These are phyloP conservation scores for Arxiozyma slooffiae DNA, from an alignment of 1,139 yeast genomes.

Conservation along the genomic window DNA sequence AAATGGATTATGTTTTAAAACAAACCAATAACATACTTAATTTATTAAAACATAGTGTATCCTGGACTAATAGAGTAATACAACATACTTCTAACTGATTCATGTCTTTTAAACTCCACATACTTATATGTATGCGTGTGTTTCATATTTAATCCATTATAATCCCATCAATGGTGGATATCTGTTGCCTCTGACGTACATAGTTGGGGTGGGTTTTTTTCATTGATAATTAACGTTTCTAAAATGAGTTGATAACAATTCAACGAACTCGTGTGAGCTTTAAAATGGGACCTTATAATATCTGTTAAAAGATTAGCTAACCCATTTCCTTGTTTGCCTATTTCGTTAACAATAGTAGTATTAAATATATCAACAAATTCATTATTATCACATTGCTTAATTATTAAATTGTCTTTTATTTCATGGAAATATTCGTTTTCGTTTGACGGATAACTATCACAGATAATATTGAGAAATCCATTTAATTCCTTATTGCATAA, in stretches of 20 bases:
- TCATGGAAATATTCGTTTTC: background rate
- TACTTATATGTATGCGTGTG: too few relatives aligned
- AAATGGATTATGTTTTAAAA: background rate
- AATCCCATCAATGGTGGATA: background rate
- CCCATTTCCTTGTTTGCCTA: background rate
- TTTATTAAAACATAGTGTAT: background rate
- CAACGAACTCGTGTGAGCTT: background rate
- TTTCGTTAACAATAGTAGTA: background rate
- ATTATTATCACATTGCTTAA: background rate
- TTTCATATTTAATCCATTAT: too few relatives aligned
- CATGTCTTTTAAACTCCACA: too few relatives aligned
- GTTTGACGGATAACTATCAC: background rate
- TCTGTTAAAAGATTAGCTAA: background rate
- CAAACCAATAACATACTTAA: background rate
- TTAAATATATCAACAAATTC: background rate
- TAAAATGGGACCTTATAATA: background rate
- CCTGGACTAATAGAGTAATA: too few relatives aligned
- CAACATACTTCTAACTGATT: too few relatives aligned
- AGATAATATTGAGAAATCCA: background rate
- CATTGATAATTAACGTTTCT: background rate
- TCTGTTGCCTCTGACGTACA: background rate
- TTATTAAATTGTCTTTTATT: background rate
- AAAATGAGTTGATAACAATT: background rate
- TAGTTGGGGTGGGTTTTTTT: background rate
- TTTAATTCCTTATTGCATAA: background rate